Base-by-base conservation (phyloP, 2,329 filamentous ascomycete species). In the Sclerotinia minor region DNA sequence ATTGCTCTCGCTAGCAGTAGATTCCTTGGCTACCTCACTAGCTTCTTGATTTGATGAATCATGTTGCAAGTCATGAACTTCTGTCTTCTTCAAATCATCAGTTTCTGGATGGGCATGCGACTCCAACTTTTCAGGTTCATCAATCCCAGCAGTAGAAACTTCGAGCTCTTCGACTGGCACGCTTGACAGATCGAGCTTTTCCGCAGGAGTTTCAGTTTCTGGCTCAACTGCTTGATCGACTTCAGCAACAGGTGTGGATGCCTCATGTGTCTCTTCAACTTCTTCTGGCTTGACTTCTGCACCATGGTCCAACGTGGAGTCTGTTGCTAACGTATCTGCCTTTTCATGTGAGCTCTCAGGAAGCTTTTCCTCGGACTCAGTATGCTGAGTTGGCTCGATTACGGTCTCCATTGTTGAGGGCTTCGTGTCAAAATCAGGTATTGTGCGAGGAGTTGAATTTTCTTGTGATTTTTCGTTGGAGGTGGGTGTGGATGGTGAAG, bases 401-500 rank as follows among this genome's bases (percentile, higher is more conserved):
- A 47, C 5, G 3, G 15, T 24, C 21, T 63, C 59, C 38, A 59
- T 61, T 50, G 19, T 49, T 50, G 54, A n/a, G 29, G 45, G 32
- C n/a, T 58, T 44, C 24, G 50, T 41, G 29, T 59, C 24, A 19
- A 38, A 24, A 26, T 69, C 53, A 24, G 38, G 26, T 32, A 52
- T 21, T 63, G 59, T 63, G 59, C 59, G 59, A 41, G 59, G 59
- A 26, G 45, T 63, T 38, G 64, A 66, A 38, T 32, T 66, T 4
- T 47, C 49, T 57, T n/a, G 24, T 47, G 52, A 60, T 49, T 53
- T 24, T 59, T 64, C 59, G 44, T 45, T 24, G 29, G 61, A 58
- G n/a, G 44, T 21, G 15, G 64, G 55, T 15, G n/a, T 58, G 3
- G 47, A 55, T 45, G 71, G 50, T 58, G 68, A 45, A 7, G 69